Evolutionary conservation across 805 yeast species (phyloP).

Genomic region (Wickerhamomyces silvicola): DNA sequence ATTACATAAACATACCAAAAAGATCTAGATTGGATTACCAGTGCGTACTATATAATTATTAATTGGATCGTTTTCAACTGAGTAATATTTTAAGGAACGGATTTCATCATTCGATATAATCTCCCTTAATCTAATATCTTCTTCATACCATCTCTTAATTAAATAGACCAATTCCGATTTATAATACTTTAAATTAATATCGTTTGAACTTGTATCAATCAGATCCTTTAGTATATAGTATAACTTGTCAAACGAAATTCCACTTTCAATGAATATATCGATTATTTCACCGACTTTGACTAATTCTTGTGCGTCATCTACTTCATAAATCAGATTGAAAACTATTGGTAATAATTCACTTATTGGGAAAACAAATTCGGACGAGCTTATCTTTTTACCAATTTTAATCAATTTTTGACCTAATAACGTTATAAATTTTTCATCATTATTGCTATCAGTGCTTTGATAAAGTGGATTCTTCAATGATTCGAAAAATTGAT

Average conservation of each 20-base stretch:
- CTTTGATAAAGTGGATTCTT: slow-evolving; percentile 15
- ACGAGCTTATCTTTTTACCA: slow-evolving; percentile 59
- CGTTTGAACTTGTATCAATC: slow-evolving; percentile 52
- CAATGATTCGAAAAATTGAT: slow-evolving; percentile 52
- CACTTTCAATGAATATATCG: slow-evolving; percentile 57
- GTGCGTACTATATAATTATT: slow-evolving; percentile 32
- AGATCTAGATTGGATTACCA: slow-evolving; percentile 13
- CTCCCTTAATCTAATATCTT: slow-evolving; percentile 58
- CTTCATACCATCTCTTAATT: slow-evolving; percentile 59
- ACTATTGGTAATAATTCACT: slow-evolving; percentile 62
- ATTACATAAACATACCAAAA: too few species aligned
- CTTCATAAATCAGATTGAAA: slow-evolving; percentile 46
- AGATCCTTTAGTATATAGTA: slow-evolving; percentile 59
- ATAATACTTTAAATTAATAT: slow-evolving; percentile 41
- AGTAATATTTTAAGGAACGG: slow-evolving; percentile 37
- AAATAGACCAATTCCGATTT: slow-evolving; percentile 57
- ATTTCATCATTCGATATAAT: slow-evolving; percentile 23
- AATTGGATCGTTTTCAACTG: slow-evolving; percentile 53
- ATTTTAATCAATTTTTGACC: slow-evolving; percentile 29
- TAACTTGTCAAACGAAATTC: slow-evolving; percentile 56
- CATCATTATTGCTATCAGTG: slow-evolving; percentile 9
- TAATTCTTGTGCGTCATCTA: slow-evolving; percentile 31
- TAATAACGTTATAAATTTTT: slow-evolving; percentile 10
- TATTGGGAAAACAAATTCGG: slow-evolving; percentile 78
- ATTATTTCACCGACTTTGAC: slow-evolving; percentile 45